Percentiles rank a stretch among this genome's conserved stretches.
Conservation (phyloP, 805 yeast genomes). For the Candida lessepsii region DNA sequence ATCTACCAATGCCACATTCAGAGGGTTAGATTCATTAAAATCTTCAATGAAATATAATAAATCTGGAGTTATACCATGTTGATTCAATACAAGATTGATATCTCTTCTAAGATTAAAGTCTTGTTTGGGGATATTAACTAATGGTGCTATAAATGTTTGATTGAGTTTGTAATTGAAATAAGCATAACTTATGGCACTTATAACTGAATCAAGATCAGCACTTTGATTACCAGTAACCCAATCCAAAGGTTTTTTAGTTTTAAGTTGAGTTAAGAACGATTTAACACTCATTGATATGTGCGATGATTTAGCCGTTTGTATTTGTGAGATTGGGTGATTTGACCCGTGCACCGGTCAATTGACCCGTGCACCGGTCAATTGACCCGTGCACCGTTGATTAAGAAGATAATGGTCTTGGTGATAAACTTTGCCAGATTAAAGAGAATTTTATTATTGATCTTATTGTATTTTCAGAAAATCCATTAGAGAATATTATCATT, state of each 20-base stretch:
- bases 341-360: too few relatives aligned
- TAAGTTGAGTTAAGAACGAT: slow-evolving; percentile 12
- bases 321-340: too few relatives aligned
- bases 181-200: slow-evolving; percentile 71
- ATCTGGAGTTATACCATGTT: slow-evolving; percentile 45
- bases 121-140: slow-evolving; percentile 65
- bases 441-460: too few relatives aligned
- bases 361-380: too few relatives aligned
- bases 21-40: slow-evolving; percentile 25
- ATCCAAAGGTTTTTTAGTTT: slow-evolving; percentile 19
- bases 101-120: slow-evolving; percentile 76
- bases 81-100: slow-evolving; percentile 51
- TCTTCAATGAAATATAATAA: slow-evolving; percentile 70
- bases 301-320: too few relatives aligned
- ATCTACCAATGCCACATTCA: slow-evolving; percentile 69
- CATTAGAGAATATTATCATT: too few relatives aligned
- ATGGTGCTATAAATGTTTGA: slow-evolving; percentile 52
- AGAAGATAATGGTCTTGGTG: too few relatives aligned
- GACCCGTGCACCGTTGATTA: too few relatives aligned
- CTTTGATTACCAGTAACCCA: slow-evolving; percentile 82
- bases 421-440: too few relatives aligned
- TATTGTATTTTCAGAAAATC: too few relatives aligned
- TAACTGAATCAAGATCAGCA: slow-evolving; percentile 85
- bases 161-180: slow-evolving; percentile 47
- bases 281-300: slow-evolving; percentile 12